phyloP scores from a whole-genome alignment of 345 rosid genomes.

The Salix dunnii region DNA sequence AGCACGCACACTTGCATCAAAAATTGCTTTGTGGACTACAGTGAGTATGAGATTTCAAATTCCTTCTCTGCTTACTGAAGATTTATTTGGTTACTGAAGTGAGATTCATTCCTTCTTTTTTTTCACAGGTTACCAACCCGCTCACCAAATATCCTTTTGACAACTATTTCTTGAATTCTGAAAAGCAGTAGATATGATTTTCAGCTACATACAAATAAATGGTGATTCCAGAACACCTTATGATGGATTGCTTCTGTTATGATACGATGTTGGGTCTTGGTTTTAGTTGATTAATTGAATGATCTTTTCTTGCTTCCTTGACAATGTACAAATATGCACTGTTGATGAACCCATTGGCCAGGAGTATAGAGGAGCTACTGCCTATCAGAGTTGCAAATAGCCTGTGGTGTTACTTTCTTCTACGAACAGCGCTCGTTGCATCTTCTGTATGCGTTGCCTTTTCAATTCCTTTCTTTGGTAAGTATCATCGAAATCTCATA shows the following conservation, averaged over 20 bases:
- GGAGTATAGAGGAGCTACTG: slow-evolving; percentile 87
- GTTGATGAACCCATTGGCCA: slow-evolving; percentile 79
- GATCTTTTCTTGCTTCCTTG: slow-evolving; percentile 23
- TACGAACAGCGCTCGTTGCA: slow-evolving; percentile 67
- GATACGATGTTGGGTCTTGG: not conserved
- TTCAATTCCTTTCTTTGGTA: slow-evolving; percentile 83
- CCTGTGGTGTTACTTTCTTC: slow-evolving; percentile 56
- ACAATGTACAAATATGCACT: slow-evolving; percentile 54
- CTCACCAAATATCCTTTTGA: slow-evolving; percentile 74
- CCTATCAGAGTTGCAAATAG: slow-evolving; percentile 49
- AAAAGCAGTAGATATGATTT: not conserved
- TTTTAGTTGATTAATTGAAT: not conserved
- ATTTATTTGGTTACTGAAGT: slow-evolving; percentile 18
- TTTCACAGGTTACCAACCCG: slow-evolving; percentile 76
- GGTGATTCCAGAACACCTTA: not conserved
- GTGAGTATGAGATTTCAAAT: slow-evolving; percentile 37
- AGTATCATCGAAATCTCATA: not conserved
- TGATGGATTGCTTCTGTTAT: too few relatives aligned
- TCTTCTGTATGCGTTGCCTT: slow-evolving; percentile 83
- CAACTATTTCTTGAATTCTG: not conserved
- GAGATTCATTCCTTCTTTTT: not conserved
- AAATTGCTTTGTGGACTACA: slow-evolving; percentile 81
- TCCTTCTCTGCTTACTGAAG: not conserved
- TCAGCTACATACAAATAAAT: not conserved
- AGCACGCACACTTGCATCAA: slow-evolving; percentile 42